Base-by-base conservation (phyloP, 2,329 filamentous ascomycete genomes). In the Xylariaceae sp. region DNA sequence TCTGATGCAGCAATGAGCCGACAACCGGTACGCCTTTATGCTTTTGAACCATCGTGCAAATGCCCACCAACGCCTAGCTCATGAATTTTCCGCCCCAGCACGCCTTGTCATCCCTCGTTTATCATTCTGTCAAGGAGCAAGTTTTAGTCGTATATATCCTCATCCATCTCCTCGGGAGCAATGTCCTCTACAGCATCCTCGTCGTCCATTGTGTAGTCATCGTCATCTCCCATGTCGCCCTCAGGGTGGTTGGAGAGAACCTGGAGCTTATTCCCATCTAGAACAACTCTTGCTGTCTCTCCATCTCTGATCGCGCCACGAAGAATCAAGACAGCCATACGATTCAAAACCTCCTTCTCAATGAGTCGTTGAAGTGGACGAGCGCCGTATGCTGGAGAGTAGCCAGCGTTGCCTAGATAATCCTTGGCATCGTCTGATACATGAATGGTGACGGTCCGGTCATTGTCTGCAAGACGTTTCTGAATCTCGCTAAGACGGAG, bases 301-400 rank as follows among this genome's bases (percentile, higher is more conserved):
- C 92, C 92, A 60, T 99, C 93, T 61, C 81, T 83, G 68, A 99
- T 86, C 49, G 82, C 85, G 58, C 90, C 90, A 58, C 91, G 83
- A 19, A 99, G 79, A 58, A 99, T 95, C 58, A 97, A 81, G 39
- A 99, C 89, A 1, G 94, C 94, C 58, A 99, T 77, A 45, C 87
- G 86, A 73, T 99, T 99, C 64, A 99, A 84, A 2, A 99, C 90
- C 72, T 99, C 94, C 74, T 94, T 94, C 77, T 99, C 94, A 62
- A 99, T 97, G 54, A 99, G 82, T 48, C 94, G 83, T 16, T 87
- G 84, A 18, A 99, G 76, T 34, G 94, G 94, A 52, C 94, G 83
- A 39, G 94, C 94, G 71, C 94, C 94, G 65, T 99, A 99, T 1
- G 90, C 91, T 1, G 94, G 94, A 13, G 90, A 96, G 75, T 99